Base-by-base conservation (phyloP, 495 filamentous ascomycete species). In the Penicillium subrubescens region DNA sequence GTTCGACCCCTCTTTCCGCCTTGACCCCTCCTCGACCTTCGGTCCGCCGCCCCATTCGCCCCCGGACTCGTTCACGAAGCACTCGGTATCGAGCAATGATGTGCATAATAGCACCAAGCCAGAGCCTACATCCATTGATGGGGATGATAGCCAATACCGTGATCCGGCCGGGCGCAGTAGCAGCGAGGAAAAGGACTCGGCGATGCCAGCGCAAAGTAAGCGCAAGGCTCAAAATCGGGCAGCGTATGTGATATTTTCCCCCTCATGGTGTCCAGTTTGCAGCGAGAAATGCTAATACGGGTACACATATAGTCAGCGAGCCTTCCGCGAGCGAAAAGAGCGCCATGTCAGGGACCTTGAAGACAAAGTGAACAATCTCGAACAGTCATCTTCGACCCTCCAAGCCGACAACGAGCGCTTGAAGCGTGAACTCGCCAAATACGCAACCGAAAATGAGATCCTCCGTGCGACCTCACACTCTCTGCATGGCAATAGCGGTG, bases 321-420 rank as follows among this genome's bases (percentile, higher is more conserved):
- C 95, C 52, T 99, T 97, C 75, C 92, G 95, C 61, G 95, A 99
- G 75, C 90, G 95, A 66, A 99, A 97, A 78, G 95, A 97, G 73
- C 87, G 89, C 48, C 94, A 96, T 69, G 92, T 97, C 54, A 91
- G 91, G 73, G 92, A 97, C 59, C 89, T 98, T 34, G 94, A 98
- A 78, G 84, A 87, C 56, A 95, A 96, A 71, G 88, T 97, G 41
- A 88, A 86, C 59, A 85, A 82, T 57, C 84, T 96, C 25, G 89
- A 93, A 75, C 81, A 85, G 64, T 77, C 78, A 62, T 85, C 83
- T 11, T 75, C 73, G 17, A 77, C 76, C 23, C 72, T 91, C 0
- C 77, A 82, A 63, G 84, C 86, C 34, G 92, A 96, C 71, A 96
- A 96, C 71, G 92, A 94, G 76, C 90, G 90, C 19, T 81, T 97